Evolutionary conservation across 495 filamentous ascomycete genomes (phyloP).

Genomic region (Rusavskia elegans): DNA sequence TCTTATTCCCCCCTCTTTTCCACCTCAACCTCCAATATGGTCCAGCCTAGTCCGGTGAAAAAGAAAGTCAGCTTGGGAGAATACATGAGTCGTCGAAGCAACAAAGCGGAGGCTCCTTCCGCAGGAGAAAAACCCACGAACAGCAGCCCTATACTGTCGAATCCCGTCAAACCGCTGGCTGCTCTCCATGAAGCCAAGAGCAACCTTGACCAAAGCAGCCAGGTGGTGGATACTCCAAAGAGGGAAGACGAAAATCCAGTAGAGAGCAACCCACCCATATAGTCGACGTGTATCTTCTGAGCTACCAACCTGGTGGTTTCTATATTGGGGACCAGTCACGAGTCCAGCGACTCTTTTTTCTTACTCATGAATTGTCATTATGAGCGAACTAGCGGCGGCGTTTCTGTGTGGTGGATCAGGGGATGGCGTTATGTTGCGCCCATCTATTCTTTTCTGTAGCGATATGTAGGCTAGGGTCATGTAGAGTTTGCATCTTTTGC

Average conservation of each 20-base stretch:
- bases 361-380: not conserved
- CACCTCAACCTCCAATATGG: conserved; percentile 16
- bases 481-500: no score
- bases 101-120: conserved; percentile 12
- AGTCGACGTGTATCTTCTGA: no score
- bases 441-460: no score
- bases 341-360: not conserved
- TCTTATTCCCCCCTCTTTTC: conserved; percentile 16
- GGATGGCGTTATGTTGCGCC: no score
- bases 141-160: conserved; percentile 5
- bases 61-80: conserved; percentile 56
- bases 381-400: not conserved
- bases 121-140: conserved; percentile 5
- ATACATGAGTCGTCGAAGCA: conserved; percentile 37
- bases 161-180: conserved; percentile 4
- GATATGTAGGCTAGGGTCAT: no score
- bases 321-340: not conserved
- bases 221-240: conserved; percentile 8
- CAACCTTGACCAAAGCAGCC: conserved; percentile 2
- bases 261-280: not conserved
- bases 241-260: conserved; percentile 1
- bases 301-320: not conserved
- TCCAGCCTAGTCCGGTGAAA: conserved; percentile 40
- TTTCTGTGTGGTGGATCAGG: not conserved
- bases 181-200: conserved; percentile 4